Base-by-base conservation (phyloP, 1,139 yeast genomes). In the Yamadazyma buinensis region DNA sequence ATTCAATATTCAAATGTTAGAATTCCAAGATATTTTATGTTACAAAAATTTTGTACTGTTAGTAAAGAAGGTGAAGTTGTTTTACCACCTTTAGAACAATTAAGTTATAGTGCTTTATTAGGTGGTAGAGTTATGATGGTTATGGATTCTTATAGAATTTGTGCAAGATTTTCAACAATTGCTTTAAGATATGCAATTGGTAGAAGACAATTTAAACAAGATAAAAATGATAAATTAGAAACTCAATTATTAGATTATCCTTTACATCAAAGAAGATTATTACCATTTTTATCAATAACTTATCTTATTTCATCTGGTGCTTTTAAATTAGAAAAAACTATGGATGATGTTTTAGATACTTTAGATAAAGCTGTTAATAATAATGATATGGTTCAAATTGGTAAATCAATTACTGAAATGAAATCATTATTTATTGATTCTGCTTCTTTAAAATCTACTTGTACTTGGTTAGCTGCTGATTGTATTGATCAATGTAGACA, bases 41-140 rank as follows among this genome's bases (percentile, higher is more conserved):
- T 88, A 51, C 84, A 83, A 64, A 84, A 82, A 58, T 87, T 80
- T 63, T 75, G 88, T 40, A 78, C 80, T 54, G 87, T 88, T 40
- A 76, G 78, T 38, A 64, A 74, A 28, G 78, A 79, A 24, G 95
- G 94, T 35, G 63, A 66, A 32, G 96, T 87, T 36, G 68, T 64
- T 30, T 72, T 76, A 42, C 84, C 95, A 29, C 95, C 95, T 27
- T 68, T 85, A 48, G 95, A 87, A 48, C 95, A 86, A 60, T 73
- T 88, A 40, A 80, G 95, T 7, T 88, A 87, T 57, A 84, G 90
- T 42, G 95, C 96, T 9, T 69, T 88, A 46, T 67, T 88, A 40
- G 87, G 84, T 47, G 96, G 96, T 42, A 79, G 97, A 62, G 96
- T 87, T 32, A 72, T 79, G 35, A 88, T 88, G 96, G 95, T 85